phyloP scores from a whole-genome alignment of 768 basidiomycete species.

The Lepiota subincarnata region DNA sequence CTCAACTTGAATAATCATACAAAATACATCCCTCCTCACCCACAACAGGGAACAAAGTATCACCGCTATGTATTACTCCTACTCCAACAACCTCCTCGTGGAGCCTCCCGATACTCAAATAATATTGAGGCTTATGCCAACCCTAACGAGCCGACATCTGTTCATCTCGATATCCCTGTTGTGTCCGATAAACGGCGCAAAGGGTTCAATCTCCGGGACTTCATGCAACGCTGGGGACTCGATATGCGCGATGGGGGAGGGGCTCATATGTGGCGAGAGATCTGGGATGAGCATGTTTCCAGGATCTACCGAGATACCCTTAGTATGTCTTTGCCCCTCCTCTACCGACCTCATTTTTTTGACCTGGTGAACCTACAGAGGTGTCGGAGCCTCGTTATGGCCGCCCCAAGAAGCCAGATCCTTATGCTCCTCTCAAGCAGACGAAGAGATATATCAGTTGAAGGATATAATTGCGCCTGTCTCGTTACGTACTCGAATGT shows the following conservation, averaged over 20 bases:
- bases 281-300: slow-evolving; percentile 65
- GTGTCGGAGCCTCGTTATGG: slow-evolving; percentile 54
- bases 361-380: slow-evolving; percentile 23
- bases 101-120: slow-evolving; percentile 27
- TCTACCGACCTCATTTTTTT: slow-evolving; percentile 9
- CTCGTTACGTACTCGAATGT: background rate
- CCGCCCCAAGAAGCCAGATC: slow-evolving; percentile 46
- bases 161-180: slow-evolving; percentile 41
- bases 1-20: slow-evolving; percentile 52
- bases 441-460: slow-evolving; percentile 43
- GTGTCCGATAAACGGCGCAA: slow-evolving; percentile 44
- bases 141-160: slow-evolving; percentile 28
- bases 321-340: slow-evolving; percentile 44
- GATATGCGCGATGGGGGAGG: slow-evolving; percentile 60
- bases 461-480: background rate
- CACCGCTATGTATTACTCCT: slow-evolving; percentile 85
- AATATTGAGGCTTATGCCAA: slow-evolving; percentile 30
- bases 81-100: slow-evolving; percentile 58
- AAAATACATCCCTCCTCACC: slow-evolving; percentile 86
- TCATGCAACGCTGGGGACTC: slow-evolving; percentile 52
- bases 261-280: slow-evolving; percentile 78
- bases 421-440: slow-evolving; percentile 50
- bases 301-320: slow-evolving; percentile 62
- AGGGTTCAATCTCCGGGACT: slow-evolving; percentile 65
- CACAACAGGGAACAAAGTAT: slow-evolving; percentile 82